Evolutionary conservation across 2,329 filamentous ascomycete genomes (phyloP), one percentile per base, ranked within the genome.

Genomic region (Cladosporium sphaerospermum): DNA sequence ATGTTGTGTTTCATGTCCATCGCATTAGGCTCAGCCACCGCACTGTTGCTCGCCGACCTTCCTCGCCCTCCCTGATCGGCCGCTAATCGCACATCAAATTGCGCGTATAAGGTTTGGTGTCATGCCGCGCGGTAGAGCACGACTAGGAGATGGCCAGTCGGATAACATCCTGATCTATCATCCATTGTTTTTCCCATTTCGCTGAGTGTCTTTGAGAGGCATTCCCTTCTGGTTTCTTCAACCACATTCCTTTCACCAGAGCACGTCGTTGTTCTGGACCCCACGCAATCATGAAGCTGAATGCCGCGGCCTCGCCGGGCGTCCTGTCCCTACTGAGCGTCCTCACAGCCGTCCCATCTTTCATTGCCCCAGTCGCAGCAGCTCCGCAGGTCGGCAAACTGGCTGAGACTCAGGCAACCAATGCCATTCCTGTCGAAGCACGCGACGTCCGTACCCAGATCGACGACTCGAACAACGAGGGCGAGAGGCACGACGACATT

Each of bases 11-110:
- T 37, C 36, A 37, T 37, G 11, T 37, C 6, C 36, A 6, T n/a
- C 36, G 6, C 36, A 6, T 9, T 34, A 37, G 46, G 46, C 46
- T 41, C 46, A 49, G 46, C 46, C 46, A 49, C 46, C 46, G 46
- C 46, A 49, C 46, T 49, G 46, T 32, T 42, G 46, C 18, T n/a
- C 13, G 39, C 33, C 33, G 33, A 36, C 33, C 33, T 9, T 9
- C 16, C 33, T 47, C 23, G 28, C 37, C 18, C 8, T 9, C n/a
- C 39, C 14, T 41, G 39, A 18, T 18, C 39, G 11, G 39, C 39
- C 28, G 37, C 14, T 9, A 28, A 42, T 19, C 33, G 46, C 23
- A 33, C 42, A 33, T 32, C 19, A 31, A n/a, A 28, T 37, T 42
- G 37, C 36, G 11, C 36, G 14, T 33, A 49, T 34, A 34, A 41